Conservation (phyloP, 2,329 filamentous ascomycete genomes). For the Xylariomycetidae sp. region DNA sequence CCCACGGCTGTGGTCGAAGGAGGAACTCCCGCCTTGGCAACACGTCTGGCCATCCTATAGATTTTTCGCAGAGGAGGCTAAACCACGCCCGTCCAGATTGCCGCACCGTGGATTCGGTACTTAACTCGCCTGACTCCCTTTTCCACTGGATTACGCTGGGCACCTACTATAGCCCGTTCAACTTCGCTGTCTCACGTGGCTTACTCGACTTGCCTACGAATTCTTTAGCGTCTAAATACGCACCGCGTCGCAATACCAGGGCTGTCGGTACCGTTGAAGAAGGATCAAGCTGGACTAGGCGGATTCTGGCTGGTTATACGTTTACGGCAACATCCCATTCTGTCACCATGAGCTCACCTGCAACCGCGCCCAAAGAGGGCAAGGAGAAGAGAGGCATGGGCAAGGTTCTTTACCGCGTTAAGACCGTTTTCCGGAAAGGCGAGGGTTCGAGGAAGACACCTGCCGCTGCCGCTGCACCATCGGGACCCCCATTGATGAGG, state of each 20-base stretch:
- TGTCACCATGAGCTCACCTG: slow-evolving; percentile 19
- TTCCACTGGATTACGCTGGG: too few relatives aligned
- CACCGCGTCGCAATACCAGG: background rate
- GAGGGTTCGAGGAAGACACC: slow-evolving; percentile 26
- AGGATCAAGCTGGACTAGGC: slow-evolving; percentile 1
- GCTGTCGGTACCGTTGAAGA: slow-evolving; percentile 1
- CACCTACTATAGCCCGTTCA: background rate
- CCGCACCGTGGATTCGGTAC: too few relatives aligned
- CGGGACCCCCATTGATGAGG: slow-evolving; percentile 12
- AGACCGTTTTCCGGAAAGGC: slow-evolving; percentile 42
- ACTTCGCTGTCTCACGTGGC: background rate
- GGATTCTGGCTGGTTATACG: background rate
- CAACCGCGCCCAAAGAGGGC: slow-evolving; percentile 20
- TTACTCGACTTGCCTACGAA: background rate
- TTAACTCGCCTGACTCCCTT: too few relatives aligned
- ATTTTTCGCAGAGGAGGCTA: too few relatives aligned
- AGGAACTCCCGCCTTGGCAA: too few relatives aligned
- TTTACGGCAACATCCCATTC: slow-evolving; percentile 1
- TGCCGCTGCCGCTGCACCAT: slow-evolving; percentile 5
- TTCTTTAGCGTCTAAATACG: background rate
- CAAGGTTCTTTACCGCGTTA: slow-evolving; percentile 43
- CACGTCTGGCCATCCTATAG: too few relatives aligned
- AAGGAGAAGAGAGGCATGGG: slow-evolving; percentile 39
- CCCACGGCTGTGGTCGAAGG: too few relatives aligned
- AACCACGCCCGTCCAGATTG: too few relatives aligned